phyloP scores from a whole-genome alignment of 1,284 basidiomycete genomes.

The Naganishia sp. region DNA sequence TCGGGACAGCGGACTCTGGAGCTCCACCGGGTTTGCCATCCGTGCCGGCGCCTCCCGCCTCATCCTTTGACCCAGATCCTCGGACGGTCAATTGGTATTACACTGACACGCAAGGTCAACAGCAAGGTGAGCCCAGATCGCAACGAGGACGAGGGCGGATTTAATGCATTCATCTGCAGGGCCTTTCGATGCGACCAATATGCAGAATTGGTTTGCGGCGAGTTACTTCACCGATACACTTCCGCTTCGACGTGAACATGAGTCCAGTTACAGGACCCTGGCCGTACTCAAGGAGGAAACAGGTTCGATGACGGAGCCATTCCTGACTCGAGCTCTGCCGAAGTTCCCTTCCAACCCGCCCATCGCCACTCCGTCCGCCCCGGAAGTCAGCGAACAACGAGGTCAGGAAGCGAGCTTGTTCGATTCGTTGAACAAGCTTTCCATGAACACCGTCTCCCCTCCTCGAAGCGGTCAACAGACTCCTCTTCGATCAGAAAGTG shows the following conservation, averaged over 20 bases:
- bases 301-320: constrained; percentile 50
- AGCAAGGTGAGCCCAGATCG: constrained; percentile 67
- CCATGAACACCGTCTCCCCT: constrained; percentile 10
- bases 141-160: not conserved
- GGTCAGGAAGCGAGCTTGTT: constrained; percentile 11
- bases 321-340: constrained; percentile 48
- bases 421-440: constrained; percentile 10
- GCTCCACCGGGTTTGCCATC: constrained; percentile 5
- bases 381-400: constrained; percentile 38
- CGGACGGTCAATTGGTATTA: constrained; percentile 83
- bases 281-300: constrained; percentile 50
- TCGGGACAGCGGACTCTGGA: not conserved
- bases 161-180: constrained; percentile 58
- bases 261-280: constrained; percentile 51
- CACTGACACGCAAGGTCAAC: constrained; percentile 80
- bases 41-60: constrained; percentile 8
- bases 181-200: constrained; percentile 83
- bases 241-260: constrained; percentile 70
- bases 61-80: constrained; percentile 51
- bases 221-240: constrained; percentile 87
- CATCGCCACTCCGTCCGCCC: constrained; percentile 37
- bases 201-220: constrained; percentile 96
- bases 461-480: constrained; percentile 27
- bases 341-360: constrained; percentile 48
- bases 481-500: constrained; percentile 22